Evolutionary conservation across 176 grass and related monocot species (phyloP).

Genomic region (Poa pratensis): DNA sequence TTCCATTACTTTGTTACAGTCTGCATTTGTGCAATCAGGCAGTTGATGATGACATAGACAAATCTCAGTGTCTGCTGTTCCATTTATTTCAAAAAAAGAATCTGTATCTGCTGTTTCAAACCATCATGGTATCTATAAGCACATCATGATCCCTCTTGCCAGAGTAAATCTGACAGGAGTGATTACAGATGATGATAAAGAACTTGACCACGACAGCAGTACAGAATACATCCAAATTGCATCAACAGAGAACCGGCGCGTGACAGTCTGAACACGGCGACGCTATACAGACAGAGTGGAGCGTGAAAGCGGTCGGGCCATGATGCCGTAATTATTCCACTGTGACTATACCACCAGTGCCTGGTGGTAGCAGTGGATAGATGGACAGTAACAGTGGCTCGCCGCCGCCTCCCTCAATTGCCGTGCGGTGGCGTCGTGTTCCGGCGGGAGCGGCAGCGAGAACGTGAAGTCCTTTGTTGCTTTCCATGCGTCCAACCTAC

Average conservation of each 20-base stretch:
- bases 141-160: no score
- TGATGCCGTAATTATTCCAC: slow-evolving; percentile 11
- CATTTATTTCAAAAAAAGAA: no score
- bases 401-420: slow-evolving; percentile 20
- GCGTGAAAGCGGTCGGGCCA: slow-evolving; percentile 8
- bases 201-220: no score
- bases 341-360: background rate
- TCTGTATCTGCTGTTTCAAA: background rate
- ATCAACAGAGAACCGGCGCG: no score
- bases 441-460: slow-evolving; percentile 33
- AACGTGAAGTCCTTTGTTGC: slow-evolving; percentile 81
- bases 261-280: no score
- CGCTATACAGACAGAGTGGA: no score
- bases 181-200: no score
- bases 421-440: slow-evolving; percentile 51
- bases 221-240: no score
- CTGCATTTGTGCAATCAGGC: background rate
- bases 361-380: background rate
- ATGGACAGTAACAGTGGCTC: slow-evolving; percentile 12
- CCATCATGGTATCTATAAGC: background rate
- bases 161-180: no score
- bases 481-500: slow-evolving; percentile 63
- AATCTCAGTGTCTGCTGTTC: no score
- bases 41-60: no score
- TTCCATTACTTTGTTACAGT: background rate